Percentiles rank a stretch among this genome's conserved stretches.
Evolutionary conservation across 2,329 filamentous ascomycete species (phyloP).

Genomic region (Penicillium italicum): DNA sequence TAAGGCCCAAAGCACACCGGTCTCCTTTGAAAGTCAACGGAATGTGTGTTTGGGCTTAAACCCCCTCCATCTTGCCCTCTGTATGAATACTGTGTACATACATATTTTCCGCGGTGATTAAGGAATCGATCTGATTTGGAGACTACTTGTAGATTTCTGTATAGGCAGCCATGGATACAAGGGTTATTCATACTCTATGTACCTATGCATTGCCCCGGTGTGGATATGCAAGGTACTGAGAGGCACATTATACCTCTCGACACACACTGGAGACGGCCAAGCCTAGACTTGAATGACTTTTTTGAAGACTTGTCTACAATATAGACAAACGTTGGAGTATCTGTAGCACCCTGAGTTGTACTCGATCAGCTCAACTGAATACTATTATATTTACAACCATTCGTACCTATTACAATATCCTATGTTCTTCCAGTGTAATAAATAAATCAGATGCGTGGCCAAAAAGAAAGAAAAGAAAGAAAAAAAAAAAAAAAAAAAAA

Average conservation of each 20-base stretch:
- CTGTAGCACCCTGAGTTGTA: background rate
- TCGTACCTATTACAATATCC: background rate
- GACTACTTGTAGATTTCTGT: background rate
- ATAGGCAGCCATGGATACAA: background rate
- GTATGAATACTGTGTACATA: background rate
- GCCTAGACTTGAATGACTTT: background rate
- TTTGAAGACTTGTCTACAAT: background rate
- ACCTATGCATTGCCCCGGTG: background rate
- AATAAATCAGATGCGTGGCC: conserved; percentile 68
- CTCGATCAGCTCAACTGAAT: background rate
- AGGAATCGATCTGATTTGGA: background rate
- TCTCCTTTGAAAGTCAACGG: background rate
- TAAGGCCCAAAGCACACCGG: background rate
- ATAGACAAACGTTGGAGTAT: background rate
- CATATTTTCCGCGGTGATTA: background rate
- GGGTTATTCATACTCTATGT: background rate
- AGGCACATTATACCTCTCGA: background rate
- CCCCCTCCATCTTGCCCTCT: background rate
- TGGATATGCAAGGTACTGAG: background rate
- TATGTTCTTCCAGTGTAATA: conserved; percentile 73
- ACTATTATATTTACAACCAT: no score
- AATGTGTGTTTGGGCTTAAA: background rate
- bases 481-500: no score
- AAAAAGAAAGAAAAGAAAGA: no score
- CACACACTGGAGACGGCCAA: background rate